These are phyloP conservation scores for Nothophoma quercina DNA, from an alignment of 2,329 filamentous ascomycete species.

Conservation along the genomic window DNA sequence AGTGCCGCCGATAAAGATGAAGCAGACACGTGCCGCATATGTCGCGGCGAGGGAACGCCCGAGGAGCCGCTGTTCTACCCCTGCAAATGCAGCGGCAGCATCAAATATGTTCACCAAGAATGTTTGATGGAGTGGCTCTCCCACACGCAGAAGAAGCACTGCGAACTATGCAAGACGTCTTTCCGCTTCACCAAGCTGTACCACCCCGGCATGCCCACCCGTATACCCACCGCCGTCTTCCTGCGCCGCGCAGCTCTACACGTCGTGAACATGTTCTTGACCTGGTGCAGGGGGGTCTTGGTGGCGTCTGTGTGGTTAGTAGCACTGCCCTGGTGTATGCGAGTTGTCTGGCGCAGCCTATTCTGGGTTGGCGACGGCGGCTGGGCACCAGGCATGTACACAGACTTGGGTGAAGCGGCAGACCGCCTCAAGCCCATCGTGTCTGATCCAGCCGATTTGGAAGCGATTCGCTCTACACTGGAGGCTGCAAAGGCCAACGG, in stretches of 20 bases:
- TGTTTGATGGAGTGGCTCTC: slow-evolving; percentile 99
- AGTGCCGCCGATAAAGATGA: slow-evolving; percentile 54
- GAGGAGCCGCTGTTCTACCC: slow-evolving; percentile 94
- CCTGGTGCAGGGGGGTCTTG: slow-evolving; percentile 79
- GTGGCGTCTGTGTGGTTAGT: slow-evolving; percentile 89
- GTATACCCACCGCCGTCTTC: slow-evolving; percentile 82
- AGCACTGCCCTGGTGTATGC: slow-evolving; percentile 87
- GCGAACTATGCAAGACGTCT: slow-evolving; percentile 97
- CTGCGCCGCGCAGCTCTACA: slow-evolving; percentile 79
- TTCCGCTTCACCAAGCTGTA: slow-evolving; percentile 99
- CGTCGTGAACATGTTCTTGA: slow-evolving; percentile 72
- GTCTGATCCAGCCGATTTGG: slow-evolving; percentile 23
- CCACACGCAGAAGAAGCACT: slow-evolving; percentile 99
- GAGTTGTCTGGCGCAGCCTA: slow-evolving; percentile 88
- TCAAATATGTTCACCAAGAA: slow-evolving; percentile 97
- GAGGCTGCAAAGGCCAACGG: slow-evolving; percentile 30
- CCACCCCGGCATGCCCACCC: slow-evolving; percentile 88
- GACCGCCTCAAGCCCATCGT: slow-evolving; percentile 2
- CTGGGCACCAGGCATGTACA: slow-evolving; percentile 59
- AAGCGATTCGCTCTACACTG: slow-evolving; percentile 27
- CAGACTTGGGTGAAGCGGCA: slow-evolving; percentile 17
- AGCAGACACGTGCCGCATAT: slow-evolving; percentile 93
- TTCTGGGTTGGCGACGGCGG: slow-evolving; percentile 93
- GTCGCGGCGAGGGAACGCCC: slow-evolving; percentile 82
- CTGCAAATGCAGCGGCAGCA: slow-evolving; percentile 98